Evolutionary conservation across 768 basidiomycete genomes (phyloP).

Genomic region (Leccinum obscurum): DNA sequence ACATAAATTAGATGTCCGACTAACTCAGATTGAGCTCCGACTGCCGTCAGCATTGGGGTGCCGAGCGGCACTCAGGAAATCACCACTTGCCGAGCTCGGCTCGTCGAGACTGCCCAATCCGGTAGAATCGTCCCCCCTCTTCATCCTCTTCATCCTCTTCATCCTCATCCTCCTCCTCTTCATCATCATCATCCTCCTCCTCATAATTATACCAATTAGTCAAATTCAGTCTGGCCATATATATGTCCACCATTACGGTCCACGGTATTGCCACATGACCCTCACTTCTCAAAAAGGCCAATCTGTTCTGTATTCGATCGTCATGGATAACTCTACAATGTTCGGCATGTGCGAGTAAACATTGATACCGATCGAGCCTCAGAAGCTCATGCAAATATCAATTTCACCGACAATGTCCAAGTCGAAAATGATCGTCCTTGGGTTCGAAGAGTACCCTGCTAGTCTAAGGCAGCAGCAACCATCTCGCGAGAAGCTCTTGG

Average conservation of each 20-base stretch:
- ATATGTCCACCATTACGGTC: neutral
- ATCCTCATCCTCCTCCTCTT: neutral
- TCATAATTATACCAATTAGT: neutral
- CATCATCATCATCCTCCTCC: neutral
- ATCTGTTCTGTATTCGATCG: too few species aligned
- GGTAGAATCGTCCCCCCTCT: neutral
- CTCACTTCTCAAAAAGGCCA: too few species aligned
- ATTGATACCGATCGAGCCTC: neutral
- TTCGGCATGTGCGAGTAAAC: too few species aligned
- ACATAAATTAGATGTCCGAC: too few species aligned
- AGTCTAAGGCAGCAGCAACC: constrained; percentile 29
- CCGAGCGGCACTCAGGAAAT: too few species aligned
- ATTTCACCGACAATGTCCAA: neutral
- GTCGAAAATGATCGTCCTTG: neutral
- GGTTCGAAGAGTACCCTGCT: neutral
- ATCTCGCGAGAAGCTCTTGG: constrained; percentile 38
- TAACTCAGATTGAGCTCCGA: too few species aligned
- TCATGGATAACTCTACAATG: too few species aligned
- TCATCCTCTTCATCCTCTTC: neutral
- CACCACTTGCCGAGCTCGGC: too few species aligned
- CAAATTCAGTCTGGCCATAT: neutral
- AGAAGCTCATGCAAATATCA: neutral
- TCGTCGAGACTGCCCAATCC: too few species aligned
- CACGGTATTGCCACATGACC: too few species aligned
- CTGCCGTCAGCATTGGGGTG: too few species aligned